Conservation (phyloP, 1,139 yeast species). For the Nakaseomyces sp. region DNA sequence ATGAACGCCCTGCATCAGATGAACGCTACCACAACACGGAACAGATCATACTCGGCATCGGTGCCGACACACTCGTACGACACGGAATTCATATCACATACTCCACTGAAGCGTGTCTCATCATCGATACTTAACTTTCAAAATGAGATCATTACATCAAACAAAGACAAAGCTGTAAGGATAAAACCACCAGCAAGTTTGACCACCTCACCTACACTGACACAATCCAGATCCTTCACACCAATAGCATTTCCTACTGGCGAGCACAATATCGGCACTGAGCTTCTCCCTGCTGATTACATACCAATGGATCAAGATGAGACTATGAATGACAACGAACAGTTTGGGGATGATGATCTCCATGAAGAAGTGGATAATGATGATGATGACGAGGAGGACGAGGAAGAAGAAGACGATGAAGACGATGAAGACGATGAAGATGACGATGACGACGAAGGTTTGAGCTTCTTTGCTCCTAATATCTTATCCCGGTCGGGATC, state of each 20-base stretch:
- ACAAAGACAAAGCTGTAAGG: conserved; percentile 29
- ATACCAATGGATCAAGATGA: neutral
- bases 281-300: neutral
- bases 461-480: conserved; percentile 30
- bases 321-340: neutral
- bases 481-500: conserved; percentile 26
- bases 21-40: neutral
- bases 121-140: conserved; percentile 28
- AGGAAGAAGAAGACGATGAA: conserved; percentile 20
- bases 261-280: neutral
- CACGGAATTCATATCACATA: conserved; percentile 16
- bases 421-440: conserved; percentile 20
- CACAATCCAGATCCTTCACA: conserved; percentile 20
- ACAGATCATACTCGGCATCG: conserved; percentile 10
- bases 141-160: conserved; percentile 26
- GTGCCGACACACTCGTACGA: conserved; percentile 9
- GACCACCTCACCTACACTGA: neutral
- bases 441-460: conserved; percentile 25
- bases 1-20: conserved; percentile 20
- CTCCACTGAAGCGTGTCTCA: conserved; percentile 25
- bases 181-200: conserved; percentile 2
- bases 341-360: neutral
- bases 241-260: conserved; percentile 12
- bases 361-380: conserved; percentile 8
- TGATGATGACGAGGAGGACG: conserved; percentile 14